Percentiles rank a stretch among this genome's conserved stretches.
Conservation (phyloP, 257 asterid genomes). For the Nemophila menziesii region DNA sequence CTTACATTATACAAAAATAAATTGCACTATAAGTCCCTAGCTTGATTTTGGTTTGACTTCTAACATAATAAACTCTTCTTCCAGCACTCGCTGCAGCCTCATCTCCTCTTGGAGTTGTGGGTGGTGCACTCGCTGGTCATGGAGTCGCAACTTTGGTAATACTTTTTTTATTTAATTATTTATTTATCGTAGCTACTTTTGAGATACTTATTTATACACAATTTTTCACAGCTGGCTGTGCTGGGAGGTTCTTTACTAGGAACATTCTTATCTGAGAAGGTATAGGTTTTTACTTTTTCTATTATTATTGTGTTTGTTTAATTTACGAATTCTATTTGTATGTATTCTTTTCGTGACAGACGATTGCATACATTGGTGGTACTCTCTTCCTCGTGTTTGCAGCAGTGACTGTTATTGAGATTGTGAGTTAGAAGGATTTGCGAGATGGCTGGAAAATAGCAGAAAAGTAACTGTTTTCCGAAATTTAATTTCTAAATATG, state of each 20-base stretch:
- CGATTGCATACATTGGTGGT: conserved; percentile 71
- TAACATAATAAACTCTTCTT: conserved; percentile 12
- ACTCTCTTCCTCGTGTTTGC: conserved; percentile 80
- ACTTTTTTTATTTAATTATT: too few species aligned
- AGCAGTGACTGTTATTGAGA: conserved; percentile 57
- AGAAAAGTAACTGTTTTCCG: too few species aligned
- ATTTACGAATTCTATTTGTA: too few species aligned
- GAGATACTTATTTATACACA: too few species aligned
- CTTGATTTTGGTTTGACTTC: conserved; percentile 7
- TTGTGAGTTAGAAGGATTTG: conserved; percentile 22
- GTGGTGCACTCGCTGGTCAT: conserved; percentile 97
- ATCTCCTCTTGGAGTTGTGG: conserved; percentile 92
- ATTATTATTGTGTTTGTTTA: background rate
- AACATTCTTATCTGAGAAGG: conserved; percentile 86
- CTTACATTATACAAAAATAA: too few species aligned
- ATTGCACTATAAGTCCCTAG: background rate
- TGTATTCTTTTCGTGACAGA: conserved; percentile 26
- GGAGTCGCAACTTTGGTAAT: conserved; percentile 86
- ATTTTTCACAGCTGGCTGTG: conserved; percentile 73
- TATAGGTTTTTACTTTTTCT: conserved; percentile 5
- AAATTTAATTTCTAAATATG: too few species aligned
- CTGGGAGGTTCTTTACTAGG: conserved; percentile 94
- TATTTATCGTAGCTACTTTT: too few species aligned
- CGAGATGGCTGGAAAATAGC: background rate
- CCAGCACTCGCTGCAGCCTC: conserved; percentile 99